Evolutionary conservation across 2,329 filamentous ascomycete species (phyloP).

Genomic region (Penicillium sp.): DNA sequence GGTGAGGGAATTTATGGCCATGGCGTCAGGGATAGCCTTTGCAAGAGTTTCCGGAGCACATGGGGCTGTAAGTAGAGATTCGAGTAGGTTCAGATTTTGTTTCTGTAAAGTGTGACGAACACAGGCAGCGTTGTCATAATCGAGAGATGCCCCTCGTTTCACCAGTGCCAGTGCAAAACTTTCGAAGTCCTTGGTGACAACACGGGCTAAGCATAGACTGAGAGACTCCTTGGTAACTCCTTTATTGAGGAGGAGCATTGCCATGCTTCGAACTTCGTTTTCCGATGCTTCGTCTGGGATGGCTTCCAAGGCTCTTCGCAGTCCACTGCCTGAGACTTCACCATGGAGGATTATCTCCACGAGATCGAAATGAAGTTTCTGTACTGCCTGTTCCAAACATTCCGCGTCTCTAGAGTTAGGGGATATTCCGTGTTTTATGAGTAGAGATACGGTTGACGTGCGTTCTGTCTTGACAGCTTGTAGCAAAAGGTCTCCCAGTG

Average conservation of each 20-base stretch:
- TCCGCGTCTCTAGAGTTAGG: neutral
- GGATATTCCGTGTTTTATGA: neutral
- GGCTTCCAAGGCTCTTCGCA: neutral
- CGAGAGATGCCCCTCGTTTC: neutral
- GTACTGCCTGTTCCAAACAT: neutral
- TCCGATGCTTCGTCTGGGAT: constrained; percentile 2
- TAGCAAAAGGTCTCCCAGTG: constrained; percentile 2
- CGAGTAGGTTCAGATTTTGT: neutral
- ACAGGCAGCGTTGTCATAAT: constrained; percentile 1
- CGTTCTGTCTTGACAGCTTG: neutral
- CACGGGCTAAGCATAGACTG: neutral
- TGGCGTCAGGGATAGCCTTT: constrained; percentile 7
- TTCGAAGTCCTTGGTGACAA: neutral
- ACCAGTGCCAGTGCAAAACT: neutral
- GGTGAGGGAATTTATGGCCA: neutral
- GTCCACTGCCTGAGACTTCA: neutral
- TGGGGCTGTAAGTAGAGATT: neutral
- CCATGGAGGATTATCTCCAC: neutral
- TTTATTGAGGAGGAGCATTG: neutral
- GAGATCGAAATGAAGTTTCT: neutral
- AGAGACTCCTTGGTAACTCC: neutral
- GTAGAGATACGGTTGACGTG: neutral
- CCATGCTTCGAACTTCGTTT: neutral
- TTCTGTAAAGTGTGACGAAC: neutral
- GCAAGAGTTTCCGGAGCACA: neutral